Base-by-base conservation (phyloP, 352 stramenopile species). In the Phytopythium cucurbitacearum region DNA sequence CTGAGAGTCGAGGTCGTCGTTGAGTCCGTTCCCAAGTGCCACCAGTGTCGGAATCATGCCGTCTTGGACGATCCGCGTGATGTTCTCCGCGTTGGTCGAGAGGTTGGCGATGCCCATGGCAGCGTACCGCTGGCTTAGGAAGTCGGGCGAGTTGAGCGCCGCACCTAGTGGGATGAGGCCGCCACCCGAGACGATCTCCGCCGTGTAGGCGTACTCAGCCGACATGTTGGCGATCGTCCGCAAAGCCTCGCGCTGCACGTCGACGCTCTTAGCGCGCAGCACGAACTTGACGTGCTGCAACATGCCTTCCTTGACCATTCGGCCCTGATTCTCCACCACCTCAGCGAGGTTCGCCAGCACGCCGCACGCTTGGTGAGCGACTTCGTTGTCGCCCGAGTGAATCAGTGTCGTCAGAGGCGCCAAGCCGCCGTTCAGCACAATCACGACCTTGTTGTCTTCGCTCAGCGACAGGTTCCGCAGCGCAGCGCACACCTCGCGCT, bases 211-310 rank as follows among this genome's bases (percentile, higher is more conserved):
- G 55, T 96, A 97, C 65, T 97, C 93, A 13, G 94, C 95, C 8
- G 92, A 96, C 67, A 99, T 93, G 69, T 98, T 99, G 45, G 87
- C 95, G 58, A 99, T 90, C 5, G 91, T 82, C 16, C 95, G 81
- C 35, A 98, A 71, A 8, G 91, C 95, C 65, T 99, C 96, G 36
- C 96, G 85, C 65, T 98, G 87, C 5, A 98, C 91, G 46, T 96
- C 89, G 56, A 97, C 77, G 48, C 70, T 95, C 60, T 97, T 97
- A 32, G 75, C 79, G 7, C 92, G 76, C 50, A 98, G 65, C 7
- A 98, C 84, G 55, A 97, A 98, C 71, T 98, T 98, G 15, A 98
- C 79, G 67, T 98, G 95, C 57, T 98, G 95, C 45, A 99, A 64
- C 32, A 98, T 82, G 40, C 95, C 96, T 56, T 94, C 73, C 40